Evolutionary conservation across 768 basidiomycete species (phyloP), one percentile per base, ranked within the genome.

Genomic region (Russula griseocarnosa): DNA sequence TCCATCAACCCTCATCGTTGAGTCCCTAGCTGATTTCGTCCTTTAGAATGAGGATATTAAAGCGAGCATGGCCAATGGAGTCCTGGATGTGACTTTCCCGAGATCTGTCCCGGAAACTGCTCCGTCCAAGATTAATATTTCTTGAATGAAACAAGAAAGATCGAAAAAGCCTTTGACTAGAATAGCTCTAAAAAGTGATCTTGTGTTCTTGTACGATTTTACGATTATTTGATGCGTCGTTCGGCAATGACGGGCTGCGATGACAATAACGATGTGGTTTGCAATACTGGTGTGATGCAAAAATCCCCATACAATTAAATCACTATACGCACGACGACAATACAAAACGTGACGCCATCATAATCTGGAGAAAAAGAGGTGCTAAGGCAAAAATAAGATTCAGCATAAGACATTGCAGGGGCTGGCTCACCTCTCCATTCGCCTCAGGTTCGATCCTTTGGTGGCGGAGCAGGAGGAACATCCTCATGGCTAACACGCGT

Each of bases 81-180:
- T 74, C 16, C 56, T 74, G 63, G 71, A 67, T 16, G 67, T 74
- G 30, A 68, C 67, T 3, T 74, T 73, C 71, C 72, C 73, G 44
- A 70, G 50, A 67, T 54, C 68, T 24, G 50, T 13, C 22, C 64
- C 67, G 9, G 67, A 66, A 32, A 26, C 54, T 1, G 1, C 65
- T 4, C 57, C 60, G 26, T 36, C 60, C 10, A 61, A 18, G 52
- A 66, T 67, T 20, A 47, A 30, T 5, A 67, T 67, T 32, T 2
- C 47, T 6, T 67, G 57, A 67, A 5, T 4, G 26, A 2, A 22
- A 34, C 30, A 16, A 50, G 13, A n/a, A 14, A 14, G 3, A 28
- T 53, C 50, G 5, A 9, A 28, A n/a, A 18, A 9, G 38, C 26
- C 32, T 20, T 50, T 38, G 40, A 55, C 16, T 7, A 40, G 38